Conservation (phyloP, 164 flowering plant species). For the Buxus sempervirens region DNA sequence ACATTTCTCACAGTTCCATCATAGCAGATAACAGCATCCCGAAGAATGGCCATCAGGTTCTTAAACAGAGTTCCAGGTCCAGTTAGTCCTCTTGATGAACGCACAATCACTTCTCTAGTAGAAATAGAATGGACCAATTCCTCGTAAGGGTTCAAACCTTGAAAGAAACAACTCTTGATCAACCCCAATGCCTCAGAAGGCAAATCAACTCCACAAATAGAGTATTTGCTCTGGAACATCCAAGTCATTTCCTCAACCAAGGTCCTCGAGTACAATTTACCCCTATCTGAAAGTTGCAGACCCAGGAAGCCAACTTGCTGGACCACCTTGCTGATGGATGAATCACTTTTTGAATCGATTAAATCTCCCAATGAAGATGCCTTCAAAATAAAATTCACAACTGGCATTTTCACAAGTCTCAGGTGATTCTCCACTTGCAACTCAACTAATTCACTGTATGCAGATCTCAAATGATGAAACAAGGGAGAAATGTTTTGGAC, state of each 20-base stretch:
- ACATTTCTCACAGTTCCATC: slow-evolving; percentile 89
- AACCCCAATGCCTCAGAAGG: slow-evolving; percentile 68
- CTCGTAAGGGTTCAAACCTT: slow-evolving; percentile 83
- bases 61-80: slow-evolving; percentile 92
- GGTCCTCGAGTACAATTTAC: slow-evolving; percentile 59
- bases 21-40: slow-evolving; percentile 81
- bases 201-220: slow-evolving; percentile 31
- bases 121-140: slow-evolving; percentile 72
- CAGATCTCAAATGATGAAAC: slow-evolving; percentile 41
- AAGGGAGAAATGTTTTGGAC: slow-evolving; percentile 39
- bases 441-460: slow-evolving; percentile 52
- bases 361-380: slow-evolving; percentile 56
- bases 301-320: slow-evolving; percentile 89
- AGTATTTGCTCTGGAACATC: slow-evolving; percentile 42
- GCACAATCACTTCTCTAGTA: slow-evolving; percentile 80
- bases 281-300: slow-evolving; percentile 58
- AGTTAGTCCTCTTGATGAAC: slow-evolving; percentile 85
- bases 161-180: slow-evolving; percentile 53
- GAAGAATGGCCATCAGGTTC: slow-evolving; percentile 86
- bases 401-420: slow-evolving; percentile 32
- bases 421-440: slow-evolving; percentile 54
- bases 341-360: slow-evolving; percentile 74
- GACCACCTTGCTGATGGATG: slow-evolving; percentile 59
- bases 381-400: slow-evolving; percentile 38
- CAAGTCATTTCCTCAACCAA: slow-evolving; percentile 57